These are phyloP conservation scores for Salix viminalis DNA, from an alignment of 345 rosid species.

Conservation along the genomic window DNA sequence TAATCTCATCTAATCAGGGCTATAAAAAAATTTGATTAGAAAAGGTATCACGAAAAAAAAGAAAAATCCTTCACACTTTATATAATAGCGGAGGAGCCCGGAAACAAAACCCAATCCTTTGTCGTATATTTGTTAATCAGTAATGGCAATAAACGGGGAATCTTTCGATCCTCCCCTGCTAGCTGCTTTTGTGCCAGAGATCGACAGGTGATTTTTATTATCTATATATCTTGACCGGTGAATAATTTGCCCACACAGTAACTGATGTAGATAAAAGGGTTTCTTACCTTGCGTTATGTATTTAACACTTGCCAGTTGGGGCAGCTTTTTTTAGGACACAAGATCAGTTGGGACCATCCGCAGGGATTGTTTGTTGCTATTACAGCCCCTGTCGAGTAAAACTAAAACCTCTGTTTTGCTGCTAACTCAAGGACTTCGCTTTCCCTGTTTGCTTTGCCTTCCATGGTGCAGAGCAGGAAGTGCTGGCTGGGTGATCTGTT, in stretches of 20 bases:
- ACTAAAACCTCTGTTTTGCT: slow-evolving; percentile 18
- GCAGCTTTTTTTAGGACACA: slow-evolving; percentile 1
- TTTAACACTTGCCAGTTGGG: background rate
- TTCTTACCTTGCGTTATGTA: background rate
- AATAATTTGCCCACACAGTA: background rate
- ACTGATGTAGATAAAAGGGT: background rate
- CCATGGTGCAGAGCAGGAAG: too few species aligned
- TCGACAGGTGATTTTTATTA: background rate
- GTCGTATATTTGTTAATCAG: too few species aligned
- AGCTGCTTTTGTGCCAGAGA: too few species aligned
- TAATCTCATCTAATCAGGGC: too few species aligned
- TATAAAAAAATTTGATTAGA: too few species aligned
- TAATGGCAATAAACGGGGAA: too few species aligned
- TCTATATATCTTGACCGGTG: background rate
- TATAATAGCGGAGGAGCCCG: too few species aligned
- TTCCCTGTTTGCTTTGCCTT: background rate
- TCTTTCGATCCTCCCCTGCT: background rate
- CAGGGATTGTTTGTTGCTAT: background rate
- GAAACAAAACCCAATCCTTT: too few species aligned
- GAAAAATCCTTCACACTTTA: too few species aligned
- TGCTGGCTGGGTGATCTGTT: background rate
- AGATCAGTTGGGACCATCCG: background rate
- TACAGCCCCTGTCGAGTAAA: background rate
- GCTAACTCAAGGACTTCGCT: background rate
- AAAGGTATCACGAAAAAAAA: too few species aligned